Evolutionary conservation across 805 yeast species (phyloP).

Genomic region (Brettanomyces custersianus): DNA sequence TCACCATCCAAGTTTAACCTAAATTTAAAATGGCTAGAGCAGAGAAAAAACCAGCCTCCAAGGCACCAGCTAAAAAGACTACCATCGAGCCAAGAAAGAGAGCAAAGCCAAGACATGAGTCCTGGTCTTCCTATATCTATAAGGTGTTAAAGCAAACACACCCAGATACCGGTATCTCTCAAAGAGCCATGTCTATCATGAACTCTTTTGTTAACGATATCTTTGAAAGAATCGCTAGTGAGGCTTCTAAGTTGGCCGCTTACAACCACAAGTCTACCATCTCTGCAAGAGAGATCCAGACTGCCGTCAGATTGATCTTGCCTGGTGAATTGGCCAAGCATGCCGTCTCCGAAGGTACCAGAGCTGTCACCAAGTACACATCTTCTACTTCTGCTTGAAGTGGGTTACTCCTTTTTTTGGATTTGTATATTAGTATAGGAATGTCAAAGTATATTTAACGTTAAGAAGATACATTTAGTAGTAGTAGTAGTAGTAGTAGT

Average conservation of each 20-base stretch:
- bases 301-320: conserved; percentile 94
- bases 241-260: conserved; percentile 97
- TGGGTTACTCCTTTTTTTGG: conserved; percentile 41
- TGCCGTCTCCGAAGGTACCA: conserved; percentile 97
- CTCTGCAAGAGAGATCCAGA: conserved; percentile 97
- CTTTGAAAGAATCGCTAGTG: conserved; percentile 95
- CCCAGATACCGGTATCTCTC: conserved; percentile 99
- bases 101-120: conserved; percentile 93
- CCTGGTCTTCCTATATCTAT: conserved; percentile 96
- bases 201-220: conserved; percentile 97
- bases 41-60: conserved; percentile 72
- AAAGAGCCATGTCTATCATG: conserved; percentile 97
- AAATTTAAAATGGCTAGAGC: conserved; percentile 49
- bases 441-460: not conserved
- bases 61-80: conserved; percentile 95
- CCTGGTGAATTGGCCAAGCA: conserved; percentile 99
- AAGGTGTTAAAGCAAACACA: conserved; percentile 98
- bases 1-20: not conserved
- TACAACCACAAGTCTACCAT: conserved; percentile 97
- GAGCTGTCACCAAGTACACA: conserved; percentile 95
- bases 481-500: too few species aligned
- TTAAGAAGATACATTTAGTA: not conserved
- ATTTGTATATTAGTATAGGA: conserved; percentile 25
- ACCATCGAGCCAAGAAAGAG: conserved; percentile 82
- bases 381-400: conserved; percentile 42